Conservation (phyloP, 2,329 filamentous ascomycete species). For the Didymella arachidicola region DNA sequence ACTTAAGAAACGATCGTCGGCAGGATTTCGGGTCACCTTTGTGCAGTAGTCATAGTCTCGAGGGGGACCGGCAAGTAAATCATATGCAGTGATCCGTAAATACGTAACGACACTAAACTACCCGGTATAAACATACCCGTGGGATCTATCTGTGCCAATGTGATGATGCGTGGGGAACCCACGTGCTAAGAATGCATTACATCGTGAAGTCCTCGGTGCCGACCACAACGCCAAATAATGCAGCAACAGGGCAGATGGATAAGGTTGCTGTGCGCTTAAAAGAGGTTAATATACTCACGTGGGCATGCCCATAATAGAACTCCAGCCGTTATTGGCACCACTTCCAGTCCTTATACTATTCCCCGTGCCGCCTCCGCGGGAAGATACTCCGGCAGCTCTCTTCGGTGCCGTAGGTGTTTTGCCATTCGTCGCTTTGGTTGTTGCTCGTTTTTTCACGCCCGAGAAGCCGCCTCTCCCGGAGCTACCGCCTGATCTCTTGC, state of each 20-base stretch:
- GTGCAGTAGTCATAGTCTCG: background rate
- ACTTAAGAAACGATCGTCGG: background rate
- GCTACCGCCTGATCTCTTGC: constrained; percentile 30
- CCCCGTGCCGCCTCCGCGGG: constrained; percentile 18
- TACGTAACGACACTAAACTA: background rate
- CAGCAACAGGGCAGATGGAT: background rate
- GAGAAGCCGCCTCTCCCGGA: constrained; percentile 22
- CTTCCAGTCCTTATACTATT: background rate
- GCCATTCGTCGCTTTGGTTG: constrained; percentile 22
- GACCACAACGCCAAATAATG: constrained; percentile 7
- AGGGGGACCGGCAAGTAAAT: background rate
- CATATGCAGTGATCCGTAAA: constrained; percentile 1
- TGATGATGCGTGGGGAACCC: background rate
- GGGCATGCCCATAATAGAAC: constrained; percentile 41
- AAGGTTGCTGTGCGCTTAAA: background rate
- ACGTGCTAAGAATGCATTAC: constrained; percentile 1
- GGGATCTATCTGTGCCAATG: background rate
- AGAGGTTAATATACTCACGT: constrained; percentile 21
- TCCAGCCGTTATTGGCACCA: constrained; percentile 20
- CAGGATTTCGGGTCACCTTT: background rate
- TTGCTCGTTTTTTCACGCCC: constrained; percentile 32
- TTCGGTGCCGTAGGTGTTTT: constrained; percentile 20
- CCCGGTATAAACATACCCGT: background rate
- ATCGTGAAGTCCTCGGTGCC: background rate
- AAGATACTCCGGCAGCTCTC: constrained; percentile 22